phyloP scores from a whole-genome alignment of 768 basidiomycete genomes.

The Suillus tomentosus region DNA sequence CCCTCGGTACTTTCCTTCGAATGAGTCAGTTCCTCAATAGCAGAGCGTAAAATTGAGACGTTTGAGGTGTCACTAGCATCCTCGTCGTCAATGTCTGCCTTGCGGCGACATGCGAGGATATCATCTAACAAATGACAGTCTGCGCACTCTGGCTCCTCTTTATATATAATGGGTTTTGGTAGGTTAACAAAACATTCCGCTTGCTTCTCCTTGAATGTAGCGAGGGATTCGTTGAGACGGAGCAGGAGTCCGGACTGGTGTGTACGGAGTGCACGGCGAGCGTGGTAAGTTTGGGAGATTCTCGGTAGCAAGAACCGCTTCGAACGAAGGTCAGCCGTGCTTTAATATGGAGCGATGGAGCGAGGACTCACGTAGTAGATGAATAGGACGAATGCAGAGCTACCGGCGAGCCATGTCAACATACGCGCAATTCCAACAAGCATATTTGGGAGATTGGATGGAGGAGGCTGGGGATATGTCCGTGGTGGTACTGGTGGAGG shows the following conservation, averaged over 20 bases:
- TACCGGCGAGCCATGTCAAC: slow-evolving; percentile 66
- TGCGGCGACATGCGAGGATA: slow-evolving; percentile 27
- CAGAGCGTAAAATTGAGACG: slow-evolving; percentile 64
- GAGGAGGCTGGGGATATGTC: slow-evolving; percentile 69
- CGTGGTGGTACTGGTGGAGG: slow-evolving; percentile 64
- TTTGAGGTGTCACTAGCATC: slow-evolving; percentile 41
- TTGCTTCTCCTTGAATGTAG: slow-evolving; percentile 58
- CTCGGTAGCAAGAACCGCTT: slow-evolving; percentile 74
- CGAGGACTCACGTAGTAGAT: slow-evolving; percentile 61
- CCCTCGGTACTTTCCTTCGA: slow-evolving; percentile 36
- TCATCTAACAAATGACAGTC: slow-evolving; percentile 49
- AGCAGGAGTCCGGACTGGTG: slow-evolving; percentile 62
- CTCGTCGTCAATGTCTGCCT: slow-evolving; percentile 12
- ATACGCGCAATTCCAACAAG: slow-evolving; percentile 62
- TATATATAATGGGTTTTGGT: slow-evolving; percentile 52
- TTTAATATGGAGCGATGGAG: neutral
- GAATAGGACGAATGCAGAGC: slow-evolving; percentile 57
- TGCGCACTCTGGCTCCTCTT: slow-evolving; percentile 48
- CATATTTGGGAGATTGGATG: slow-evolving; percentile 68
- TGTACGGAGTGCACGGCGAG: slow-evolving; percentile 58
- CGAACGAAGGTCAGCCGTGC: slow-evolving; percentile 13
- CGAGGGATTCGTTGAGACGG: slow-evolving; percentile 56
- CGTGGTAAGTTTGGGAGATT: slow-evolving; percentile 56
- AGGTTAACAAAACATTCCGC: slow-evolving; percentile 55
- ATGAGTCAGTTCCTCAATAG: slow-evolving; percentile 49